Evolutionary conservation across 2,329 filamentous ascomycete species (phyloP), one percentile per base, ranked within the genome.

Genomic region (Beauveria scarabaeidicola): DNA sequence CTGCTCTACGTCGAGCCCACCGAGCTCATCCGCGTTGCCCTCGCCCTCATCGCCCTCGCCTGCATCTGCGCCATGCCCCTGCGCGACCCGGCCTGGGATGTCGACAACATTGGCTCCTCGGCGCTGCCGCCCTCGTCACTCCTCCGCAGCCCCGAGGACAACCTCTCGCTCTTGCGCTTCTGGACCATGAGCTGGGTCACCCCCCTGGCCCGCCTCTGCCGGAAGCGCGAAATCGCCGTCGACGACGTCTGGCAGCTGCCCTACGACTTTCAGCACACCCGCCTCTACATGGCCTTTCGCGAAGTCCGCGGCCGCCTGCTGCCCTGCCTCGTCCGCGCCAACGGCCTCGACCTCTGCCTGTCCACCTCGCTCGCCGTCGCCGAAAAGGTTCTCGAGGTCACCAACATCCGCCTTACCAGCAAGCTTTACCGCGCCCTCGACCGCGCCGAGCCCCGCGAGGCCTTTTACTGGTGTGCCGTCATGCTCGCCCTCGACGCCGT

Each of bases 171-270:
- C 1, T 91, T 90, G 81, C 88, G 92, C 65, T 96, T 90, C 73
- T 88, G 93, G 82, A 87, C 84, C 6, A 87, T 96, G 29, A 89
- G 84, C 0, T 96, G 91, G 91, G 87, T 96, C 74, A 77, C 78
- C 0, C 87, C 91, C 0, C 73, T 96, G 7, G 90, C 95, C 13
- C 74, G 77, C 1, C 72, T 85, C 25, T 90, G 87, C 1, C 81
- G 78, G 46, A 75, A 77, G 32, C 78, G 84, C 44, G 87, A 91
- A 65, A 76, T 96, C 9, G 76, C 91, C 40, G 86, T 91, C 43
- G 81, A 87, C 41, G 90, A 96, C 68, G 88, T 96, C 2, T 96
- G 91, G 91, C 76, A 81, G 43, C 74, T 96, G 0, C 85, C 86
- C 0, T 89, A 85, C 65, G 88, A 94, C 57, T 96, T 93, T 63